phyloP scores from a whole-genome alignment of 2,329 filamentous ascomycete genomes.

The Penicillium nordicum region DNA sequence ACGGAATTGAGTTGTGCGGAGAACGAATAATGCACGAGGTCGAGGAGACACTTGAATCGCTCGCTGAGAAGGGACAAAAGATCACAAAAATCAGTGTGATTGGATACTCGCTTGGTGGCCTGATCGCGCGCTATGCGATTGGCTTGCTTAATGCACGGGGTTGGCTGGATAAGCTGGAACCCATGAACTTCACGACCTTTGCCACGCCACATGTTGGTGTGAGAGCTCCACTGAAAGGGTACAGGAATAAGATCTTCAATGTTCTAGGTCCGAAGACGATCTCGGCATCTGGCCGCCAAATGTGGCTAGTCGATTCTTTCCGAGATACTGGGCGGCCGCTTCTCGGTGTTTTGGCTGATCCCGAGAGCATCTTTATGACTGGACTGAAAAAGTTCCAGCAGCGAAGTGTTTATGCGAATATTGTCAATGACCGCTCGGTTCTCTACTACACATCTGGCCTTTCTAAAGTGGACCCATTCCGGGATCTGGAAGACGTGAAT shows the following conservation, averaged over 20 bases:
- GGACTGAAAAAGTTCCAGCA: constrained; percentile 73
- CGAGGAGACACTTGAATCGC: constrained; percentile 54
- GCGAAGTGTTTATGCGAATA: constrained; percentile 77
- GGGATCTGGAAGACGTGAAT: constrained; percentile 62
- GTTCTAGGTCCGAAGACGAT: constrained; percentile 76
- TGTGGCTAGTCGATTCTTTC: constrained; percentile 85
- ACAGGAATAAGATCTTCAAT: constrained; percentile 70
- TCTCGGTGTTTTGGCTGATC: constrained; percentile 76
- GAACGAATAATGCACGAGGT: constrained; percentile 64
- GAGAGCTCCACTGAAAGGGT: constrained; percentile 64
- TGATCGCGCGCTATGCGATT: constrained; percentile 81
- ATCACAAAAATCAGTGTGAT: constrained; percentile 81
- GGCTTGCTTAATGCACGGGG: constrained; percentile 80
- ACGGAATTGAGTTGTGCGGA: constrained; percentile 66
- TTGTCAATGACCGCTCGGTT: constrained; percentile 78
- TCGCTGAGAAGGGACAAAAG: constrained; percentile 61
- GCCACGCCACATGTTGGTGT: constrained; percentile 81
- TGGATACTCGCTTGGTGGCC: constrained; percentile 84
- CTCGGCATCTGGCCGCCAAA: constrained; percentile 77
- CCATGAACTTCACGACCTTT: constrained; percentile 93
- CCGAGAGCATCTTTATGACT: constrained; percentile 78
- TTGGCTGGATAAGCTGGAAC: constrained; percentile 72
- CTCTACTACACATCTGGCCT: constrained; percentile 81
- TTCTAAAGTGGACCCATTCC: constrained; percentile 72
- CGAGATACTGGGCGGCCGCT: constrained; percentile 77